Percentiles rank a stretch among this genome's conserved stretches.
Evolutionary conservation across 2,329 filamentous ascomycete species (phyloP).

Genomic region (Tolypocladium nubicola): DNA sequence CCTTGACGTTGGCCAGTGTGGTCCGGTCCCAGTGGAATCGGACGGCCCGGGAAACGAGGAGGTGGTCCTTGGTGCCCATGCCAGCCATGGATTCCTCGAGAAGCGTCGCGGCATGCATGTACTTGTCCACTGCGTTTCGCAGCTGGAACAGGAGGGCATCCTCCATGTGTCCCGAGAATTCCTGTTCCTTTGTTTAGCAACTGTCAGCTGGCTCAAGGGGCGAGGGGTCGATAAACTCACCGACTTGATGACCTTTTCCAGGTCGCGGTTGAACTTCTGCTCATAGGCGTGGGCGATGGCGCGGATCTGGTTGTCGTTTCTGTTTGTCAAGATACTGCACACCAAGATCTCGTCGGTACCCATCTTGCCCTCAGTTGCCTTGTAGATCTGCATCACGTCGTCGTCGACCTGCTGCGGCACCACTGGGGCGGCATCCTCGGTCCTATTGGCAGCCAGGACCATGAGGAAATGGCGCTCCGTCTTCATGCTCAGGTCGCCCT

Average conservation of each 20-base stretch:
- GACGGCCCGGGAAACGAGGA: constrained; percentile 69
- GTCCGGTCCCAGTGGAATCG: constrained; percentile 73
- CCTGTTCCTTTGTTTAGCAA: constrained; percentile 24
- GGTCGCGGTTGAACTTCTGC: constrained; percentile 55
- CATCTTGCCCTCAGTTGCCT: constrained; percentile 61
- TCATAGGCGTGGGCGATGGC: constrained; percentile 71
- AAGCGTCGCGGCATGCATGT: constrained; percentile 69
- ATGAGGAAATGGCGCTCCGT: constrained; percentile 80
- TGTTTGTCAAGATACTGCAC: constrained; percentile 64
- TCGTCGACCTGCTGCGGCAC: constrained; percentile 62
- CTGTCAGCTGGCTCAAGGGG: neutral
- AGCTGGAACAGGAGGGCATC: constrained; percentile 73
- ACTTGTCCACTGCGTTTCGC: constrained; percentile 66
- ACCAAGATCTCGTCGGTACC: constrained; percentile 68
- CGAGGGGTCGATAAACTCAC: constrained; percentile 25
- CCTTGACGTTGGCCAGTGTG: constrained; percentile 67
- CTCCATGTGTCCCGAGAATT: constrained; percentile 91
- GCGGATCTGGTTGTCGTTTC: constrained; percentile 74
- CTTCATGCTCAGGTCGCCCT: constrained; percentile 72
- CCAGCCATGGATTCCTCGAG: constrained; percentile 87
- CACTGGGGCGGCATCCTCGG: constrained; percentile 68
- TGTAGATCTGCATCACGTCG: constrained; percentile 68
- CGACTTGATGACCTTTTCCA: constrained; percentile 65
- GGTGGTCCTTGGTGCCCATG: constrained; percentile 72
- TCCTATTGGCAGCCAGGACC: constrained; percentile 61